Evolutionary conservation across 768 basidiomycete genomes (phyloP).

Genomic region (Artomyces pyxidatus): DNA sequence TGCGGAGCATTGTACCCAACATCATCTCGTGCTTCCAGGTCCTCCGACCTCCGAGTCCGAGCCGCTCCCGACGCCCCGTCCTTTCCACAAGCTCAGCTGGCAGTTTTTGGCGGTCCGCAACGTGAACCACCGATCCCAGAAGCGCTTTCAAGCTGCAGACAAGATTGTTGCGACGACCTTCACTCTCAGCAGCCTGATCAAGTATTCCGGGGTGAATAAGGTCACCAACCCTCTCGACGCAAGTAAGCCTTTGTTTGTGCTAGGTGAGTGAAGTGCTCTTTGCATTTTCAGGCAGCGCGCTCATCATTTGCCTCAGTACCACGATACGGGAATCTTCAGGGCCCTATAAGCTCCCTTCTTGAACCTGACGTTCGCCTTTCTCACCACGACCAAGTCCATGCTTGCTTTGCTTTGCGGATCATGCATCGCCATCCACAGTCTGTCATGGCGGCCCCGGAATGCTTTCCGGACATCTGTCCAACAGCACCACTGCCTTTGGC

Average conservation of each 20-base stretch:
- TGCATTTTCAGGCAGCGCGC: neutral
- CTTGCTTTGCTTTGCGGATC: neutral
- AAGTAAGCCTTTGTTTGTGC: neutral
- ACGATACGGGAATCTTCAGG: neutral
- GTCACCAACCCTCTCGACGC: neutral
- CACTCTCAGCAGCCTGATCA: neutral
- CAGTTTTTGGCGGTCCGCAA: neutral
- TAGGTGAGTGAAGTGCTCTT: neutral
- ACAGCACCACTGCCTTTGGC: too few relatives aligned
- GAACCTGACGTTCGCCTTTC: neutral
- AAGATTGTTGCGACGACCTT: neutral
- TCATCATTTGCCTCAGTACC: neutral
- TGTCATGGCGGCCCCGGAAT: neutral
- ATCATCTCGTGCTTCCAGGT: neutral
- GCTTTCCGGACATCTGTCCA: too few relatives aligned
- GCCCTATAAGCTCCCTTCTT: neutral
- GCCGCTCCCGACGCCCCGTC: neutral
- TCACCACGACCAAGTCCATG: neutral
- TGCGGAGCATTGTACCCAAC: neutral
- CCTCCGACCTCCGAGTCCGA: neutral
- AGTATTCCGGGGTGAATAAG: neutral
- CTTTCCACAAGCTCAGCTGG: neutral
- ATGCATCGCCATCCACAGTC: neutral
- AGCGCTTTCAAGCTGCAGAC: neutral
- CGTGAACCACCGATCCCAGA: neutral